Percentiles rank a stretch among this genome's conserved stretches.
phyloP scores from a whole-genome alignment of 2,329 filamentous ascomycete genomes.

The Aureobasidium pullulans region DNA sequence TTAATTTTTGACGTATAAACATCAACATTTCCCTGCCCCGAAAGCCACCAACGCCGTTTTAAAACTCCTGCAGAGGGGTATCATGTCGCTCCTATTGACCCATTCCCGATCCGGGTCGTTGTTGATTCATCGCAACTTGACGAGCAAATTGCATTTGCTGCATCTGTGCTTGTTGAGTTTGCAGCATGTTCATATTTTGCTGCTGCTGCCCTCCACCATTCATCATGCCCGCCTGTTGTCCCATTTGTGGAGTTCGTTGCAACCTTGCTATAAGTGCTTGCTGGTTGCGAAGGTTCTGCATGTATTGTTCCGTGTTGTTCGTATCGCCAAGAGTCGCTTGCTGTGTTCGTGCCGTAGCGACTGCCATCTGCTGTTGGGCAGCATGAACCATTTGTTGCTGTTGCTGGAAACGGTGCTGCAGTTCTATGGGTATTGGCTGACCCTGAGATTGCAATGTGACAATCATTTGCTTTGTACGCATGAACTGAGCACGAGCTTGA shows the following conservation, averaged over 20 bases:
- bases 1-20: background rate
- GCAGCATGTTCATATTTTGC: conserved; percentile 19
- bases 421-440: conserved; percentile 18
- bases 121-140: conserved; percentile 12
- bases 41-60: background rate
- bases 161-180: conserved; percentile 17
- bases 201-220: conserved; percentile 13
- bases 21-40: background rate
- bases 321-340: conserved; percentile 17
- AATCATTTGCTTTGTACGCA: conserved; percentile 9
- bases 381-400: conserved; percentile 21
- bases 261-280: conserved; percentile 22
- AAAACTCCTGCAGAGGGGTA: background rate
- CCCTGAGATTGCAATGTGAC: conserved; percentile 14
- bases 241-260: conserved; percentile 15
- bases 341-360: conserved; percentile 10
- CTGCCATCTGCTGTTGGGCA: conserved; percentile 15
- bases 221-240: conserved; percentile 17
- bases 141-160: conserved; percentile 15
- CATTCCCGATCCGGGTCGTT: conserved; percentile 12
- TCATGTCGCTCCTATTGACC: conserved; percentile 2
- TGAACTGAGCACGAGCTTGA: background rate
- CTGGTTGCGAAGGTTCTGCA: conserved; percentile 25
- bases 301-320: conserved; percentile 29
- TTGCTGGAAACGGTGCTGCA: conserved; percentile 22